A percentile compares a stretch with the other conserved stretches of the same genome.
phyloP scores from a whole-genome alignment of 176 grass and related monocot genomes.

The Bonia amplexicaulis region DNA sequence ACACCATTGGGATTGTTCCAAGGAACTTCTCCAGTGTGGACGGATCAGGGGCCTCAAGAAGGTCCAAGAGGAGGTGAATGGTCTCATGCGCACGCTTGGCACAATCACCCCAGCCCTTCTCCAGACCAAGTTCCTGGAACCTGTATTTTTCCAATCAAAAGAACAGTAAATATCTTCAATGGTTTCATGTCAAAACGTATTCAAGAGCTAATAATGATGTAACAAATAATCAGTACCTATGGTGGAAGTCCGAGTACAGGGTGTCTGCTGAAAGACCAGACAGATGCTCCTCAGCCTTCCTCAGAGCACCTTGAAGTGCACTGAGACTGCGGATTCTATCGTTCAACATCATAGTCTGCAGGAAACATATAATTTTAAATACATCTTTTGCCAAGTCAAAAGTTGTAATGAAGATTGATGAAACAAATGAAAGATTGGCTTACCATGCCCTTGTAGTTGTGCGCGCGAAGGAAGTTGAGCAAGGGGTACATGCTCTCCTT shows the following conservation, averaged over 20 bases:
- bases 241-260: constrained; percentile 78
- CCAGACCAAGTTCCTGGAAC: constrained; percentile 95
- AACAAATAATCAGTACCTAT: constrained; percentile 48
- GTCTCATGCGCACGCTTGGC: constrained; percentile 70
- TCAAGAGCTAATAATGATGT: neutral
- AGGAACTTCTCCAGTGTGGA: constrained; percentile 93
- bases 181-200: neutral
- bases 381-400: neutral
- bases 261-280: constrained; percentile 58
- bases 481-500: constrained; percentile 96
- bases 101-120: constrained; percentile 97
- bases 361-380: neutral
- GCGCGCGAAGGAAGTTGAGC: constrained; percentile 85
- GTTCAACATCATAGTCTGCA: constrained; percentile 97
- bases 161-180: neutral
- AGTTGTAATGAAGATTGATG: neutral
- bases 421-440: neutral
- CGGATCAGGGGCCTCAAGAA: constrained; percentile 95
- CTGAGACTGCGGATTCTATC: constrained; percentile 93
- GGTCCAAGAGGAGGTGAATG: constrained; percentile 93
- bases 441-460: constrained; percentile 99
- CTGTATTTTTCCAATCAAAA: constrained; percentile 34
- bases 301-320: constrained; percentile 73
- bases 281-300: constrained; percentile 93
- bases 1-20: constrained; percentile 91